These are phyloP conservation scores for Zasmidium cellare DNA, from an alignment of 2,329 filamentous ascomycete genomes.

Conservation along the genomic window DNA sequence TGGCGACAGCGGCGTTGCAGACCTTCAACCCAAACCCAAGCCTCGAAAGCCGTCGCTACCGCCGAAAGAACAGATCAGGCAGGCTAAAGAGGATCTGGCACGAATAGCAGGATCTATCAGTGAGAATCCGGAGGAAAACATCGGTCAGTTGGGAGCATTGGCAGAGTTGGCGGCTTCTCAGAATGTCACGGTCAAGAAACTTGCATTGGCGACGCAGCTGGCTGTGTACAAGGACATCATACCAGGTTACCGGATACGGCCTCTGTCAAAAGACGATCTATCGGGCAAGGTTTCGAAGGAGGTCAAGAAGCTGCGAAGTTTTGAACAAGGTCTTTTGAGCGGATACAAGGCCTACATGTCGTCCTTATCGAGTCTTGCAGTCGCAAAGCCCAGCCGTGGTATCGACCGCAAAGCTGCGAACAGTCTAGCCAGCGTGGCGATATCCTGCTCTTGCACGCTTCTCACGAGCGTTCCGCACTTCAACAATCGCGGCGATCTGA, in stretches of 20 bases:
- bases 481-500: slow-evolving; percentile 86
- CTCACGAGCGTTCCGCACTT: slow-evolving; percentile 87
- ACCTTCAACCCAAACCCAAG: slow-evolving; percentile 47
- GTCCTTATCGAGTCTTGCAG: slow-evolving; percentile 66
- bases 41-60: slow-evolving; percentile 65
- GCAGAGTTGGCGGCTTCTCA: slow-evolving; percentile 70
- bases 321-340: slow-evolving; percentile 82
- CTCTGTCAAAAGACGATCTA: slow-evolving; percentile 71
- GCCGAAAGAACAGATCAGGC: slow-evolving; percentile 74
- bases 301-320: slow-evolving; percentile 75
- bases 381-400: slow-evolving; percentile 52
- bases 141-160: slow-evolving; percentile 74
- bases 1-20: slow-evolving; percentile 48
- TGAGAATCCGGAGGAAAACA: slow-evolving; percentile 90
- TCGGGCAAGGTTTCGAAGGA: slow-evolving; percentile 87
- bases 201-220: slow-evolving; percentile 82
- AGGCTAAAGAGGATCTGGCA: slow-evolving; percentile 90
- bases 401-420: slow-evolving; percentile 35
- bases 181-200: slow-evolving; percentile 75
- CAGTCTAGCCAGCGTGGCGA: slow-evolving; percentile 68
- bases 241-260: slow-evolving; percentile 91
- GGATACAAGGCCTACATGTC: slow-evolving; percentile 85
- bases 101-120: slow-evolving; percentile 78
- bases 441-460: slow-evolving; percentile 81
- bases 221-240: slow-evolving; percentile 95